These are phyloP conservation scores for Trichocomaceae sp. DNA, from an alignment of 2,329 filamentous ascomycete genomes.

Conservation along the genomic window DNA sequence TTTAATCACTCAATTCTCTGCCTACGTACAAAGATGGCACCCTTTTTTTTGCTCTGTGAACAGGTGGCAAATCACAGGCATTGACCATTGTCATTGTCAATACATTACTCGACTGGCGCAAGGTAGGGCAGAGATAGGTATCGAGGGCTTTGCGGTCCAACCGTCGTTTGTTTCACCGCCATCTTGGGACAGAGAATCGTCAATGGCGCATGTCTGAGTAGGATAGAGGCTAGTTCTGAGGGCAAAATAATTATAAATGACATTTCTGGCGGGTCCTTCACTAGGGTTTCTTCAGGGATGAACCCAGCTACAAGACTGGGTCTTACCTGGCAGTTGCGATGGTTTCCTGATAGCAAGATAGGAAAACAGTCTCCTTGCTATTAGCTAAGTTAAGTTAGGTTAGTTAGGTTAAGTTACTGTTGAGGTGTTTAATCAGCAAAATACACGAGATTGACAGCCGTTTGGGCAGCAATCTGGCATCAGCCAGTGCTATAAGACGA, in stretches of 20 bases:
- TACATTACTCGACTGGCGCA: not conserved
- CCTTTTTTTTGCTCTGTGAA: not conserved
- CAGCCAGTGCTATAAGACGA: not conserved
- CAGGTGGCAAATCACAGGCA: conserved; percentile 3
- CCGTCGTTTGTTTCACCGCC: conserved; percentile 4
- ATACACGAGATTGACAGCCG: not conserved
- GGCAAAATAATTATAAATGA: not conserved
- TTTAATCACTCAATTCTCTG: not conserved
- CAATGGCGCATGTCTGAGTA: not conserved
- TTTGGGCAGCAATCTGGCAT: conserved; percentile 13
- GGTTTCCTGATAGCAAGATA: not conserved
- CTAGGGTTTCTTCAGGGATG: conserved; percentile 9
- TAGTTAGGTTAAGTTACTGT: not conserved
- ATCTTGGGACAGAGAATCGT: not conserved
- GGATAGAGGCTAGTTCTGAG: conserved; percentile 1
- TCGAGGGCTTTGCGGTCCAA: conserved; percentile 6
- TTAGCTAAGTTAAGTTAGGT: not conserved
- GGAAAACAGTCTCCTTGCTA: not conserved
- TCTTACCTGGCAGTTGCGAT: not conserved
- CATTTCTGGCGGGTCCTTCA: conserved; percentile 1
- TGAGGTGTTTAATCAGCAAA: conserved; percentile 3
- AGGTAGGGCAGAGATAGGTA: conserved; percentile 6
- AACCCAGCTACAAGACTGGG: conserved; percentile 8
- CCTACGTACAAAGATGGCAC: not conserved
- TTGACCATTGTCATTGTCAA: not conserved